Percentiles rank a stretch among this genome's conserved stretches.
phyloP scores from a whole-genome alignment of 305 asterid genomes.

The Rubia occidens region DNA sequence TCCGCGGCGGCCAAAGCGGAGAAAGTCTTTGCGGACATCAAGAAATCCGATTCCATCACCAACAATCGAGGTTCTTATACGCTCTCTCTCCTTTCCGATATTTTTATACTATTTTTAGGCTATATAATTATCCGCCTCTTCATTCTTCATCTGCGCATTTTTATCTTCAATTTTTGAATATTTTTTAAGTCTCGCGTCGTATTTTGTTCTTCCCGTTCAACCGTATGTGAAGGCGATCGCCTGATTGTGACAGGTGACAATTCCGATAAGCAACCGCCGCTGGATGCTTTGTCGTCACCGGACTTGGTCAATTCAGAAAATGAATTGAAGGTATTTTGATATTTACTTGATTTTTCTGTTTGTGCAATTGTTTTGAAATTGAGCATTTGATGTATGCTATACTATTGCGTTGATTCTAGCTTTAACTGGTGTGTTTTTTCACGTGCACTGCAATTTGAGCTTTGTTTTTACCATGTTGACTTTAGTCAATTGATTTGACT shows the following conservation, averaged over 20 bases:
- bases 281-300: constrained; percentile 38
- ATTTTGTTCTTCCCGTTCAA: constrained; percentile 4
- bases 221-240: constrained; percentile 13
- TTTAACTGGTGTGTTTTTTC: not conserved
- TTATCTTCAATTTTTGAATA: not conserved
- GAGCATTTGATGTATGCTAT: not conserved
- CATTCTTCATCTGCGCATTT: not conserved
- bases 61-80: constrained; percentile 42
- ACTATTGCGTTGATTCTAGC: not conserved
- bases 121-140: constrained; percentile 17
- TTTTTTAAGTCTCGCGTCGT: not conserved
- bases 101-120: constrained; percentile 28
- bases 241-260: constrained; percentile 28
- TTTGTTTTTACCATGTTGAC: not conserved
- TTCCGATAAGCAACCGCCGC: constrained; percentile 51
- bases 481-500: constrained; percentile 2
- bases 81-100: not conserved
- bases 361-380: not conserved
- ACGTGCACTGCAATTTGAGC: not conserved
- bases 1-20: constrained; percentile 99
- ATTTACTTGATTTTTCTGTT: not conserved
- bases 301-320: constrained; percentile 36
- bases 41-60: constrained; percentile 60
- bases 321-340: constrained; percentile 41
- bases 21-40: constrained; percentile 85